Percentiles rank a stretch among this genome's conserved stretches.
Evolutionary conservation across 2,329 filamentous ascomycete genomes (phyloP).

Genomic region (Pyrenochaeta sp.): DNA sequence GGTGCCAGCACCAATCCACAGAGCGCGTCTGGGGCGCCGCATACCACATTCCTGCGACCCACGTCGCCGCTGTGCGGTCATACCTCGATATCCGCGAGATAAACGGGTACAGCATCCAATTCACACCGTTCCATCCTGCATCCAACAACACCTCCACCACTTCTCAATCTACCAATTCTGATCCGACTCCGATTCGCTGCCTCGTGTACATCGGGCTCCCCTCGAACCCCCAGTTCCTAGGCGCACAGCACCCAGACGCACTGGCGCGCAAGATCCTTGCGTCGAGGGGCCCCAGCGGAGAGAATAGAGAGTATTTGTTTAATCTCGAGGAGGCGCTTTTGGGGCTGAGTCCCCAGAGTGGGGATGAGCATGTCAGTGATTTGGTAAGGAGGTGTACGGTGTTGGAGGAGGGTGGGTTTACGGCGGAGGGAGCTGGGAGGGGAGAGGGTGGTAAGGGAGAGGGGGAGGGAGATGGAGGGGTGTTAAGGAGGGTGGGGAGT

Average conservation of each 20-base stretch:
- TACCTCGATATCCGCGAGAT: constrained; percentile 98
- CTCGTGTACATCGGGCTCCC: constrained; percentile 96
- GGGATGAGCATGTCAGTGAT: constrained; percentile 85
- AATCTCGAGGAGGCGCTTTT: constrained; percentile 77
- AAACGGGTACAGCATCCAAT: constrained; percentile 95
- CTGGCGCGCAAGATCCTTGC: constrained; percentile 82
- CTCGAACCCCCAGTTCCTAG: constrained; percentile 89
- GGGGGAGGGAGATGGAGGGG: constrained; percentile 25
- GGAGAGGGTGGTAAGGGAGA: constrained; percentile 15
- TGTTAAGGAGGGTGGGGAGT: constrained; percentile 56
- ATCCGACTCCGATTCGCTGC: constrained; percentile 50
- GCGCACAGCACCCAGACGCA: constrained; percentile 77
- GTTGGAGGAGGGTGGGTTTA: constrained; percentile 63
- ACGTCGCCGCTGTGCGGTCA: constrained; percentile 80
- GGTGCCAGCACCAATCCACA: constrained; percentile 57
- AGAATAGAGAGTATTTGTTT: constrained; percentile 89
- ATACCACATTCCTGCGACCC: constrained; percentile 77
- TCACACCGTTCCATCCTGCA: constrained; percentile 79
- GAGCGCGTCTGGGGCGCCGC: constrained; percentile 86
- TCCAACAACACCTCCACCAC: constrained; percentile 9
- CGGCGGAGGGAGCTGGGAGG: too few species aligned
- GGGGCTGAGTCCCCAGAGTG: constrained; percentile 75
- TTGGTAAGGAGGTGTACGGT: constrained; percentile 74
- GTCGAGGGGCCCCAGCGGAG: constrained; percentile 82
- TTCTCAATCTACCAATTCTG: too few species aligned